A percentile compares a stretch with the other conserved stretches of the same genome.
Evolutionary conservation across 352 stramenopile species (phyloP).

Genomic region (Globisporangium heterothallicum): DNA sequence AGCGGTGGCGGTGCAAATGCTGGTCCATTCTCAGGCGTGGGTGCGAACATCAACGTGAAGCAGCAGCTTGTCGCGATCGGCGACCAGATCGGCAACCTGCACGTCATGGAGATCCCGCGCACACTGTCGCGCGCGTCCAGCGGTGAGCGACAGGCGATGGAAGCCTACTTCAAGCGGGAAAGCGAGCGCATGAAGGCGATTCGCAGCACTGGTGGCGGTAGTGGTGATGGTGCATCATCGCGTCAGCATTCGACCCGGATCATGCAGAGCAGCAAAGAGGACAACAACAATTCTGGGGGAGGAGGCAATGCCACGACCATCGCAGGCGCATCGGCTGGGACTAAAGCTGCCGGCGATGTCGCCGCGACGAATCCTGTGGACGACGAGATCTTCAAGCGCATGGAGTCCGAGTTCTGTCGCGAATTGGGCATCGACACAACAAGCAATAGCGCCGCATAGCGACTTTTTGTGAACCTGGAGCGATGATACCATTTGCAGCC

Average conservation of each 20-base stretch:
- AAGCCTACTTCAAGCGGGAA: constrained; percentile 89
- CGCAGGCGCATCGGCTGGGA: neutral
- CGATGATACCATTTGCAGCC: neutral
- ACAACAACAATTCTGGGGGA: neutral
- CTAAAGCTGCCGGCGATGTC: constrained; percentile 1
- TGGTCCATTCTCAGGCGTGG: constrained; percentile 8
- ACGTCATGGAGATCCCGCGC: constrained; percentile 91
- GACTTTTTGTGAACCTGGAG: neutral
- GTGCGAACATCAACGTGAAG: constrained; percentile 40
- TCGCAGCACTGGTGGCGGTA: constrained; percentile 15
- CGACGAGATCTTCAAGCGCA: constrained; percentile 71
- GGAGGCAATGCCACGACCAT: neutral
- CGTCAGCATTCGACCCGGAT: constrained; percentile 7
- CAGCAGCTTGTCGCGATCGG: constrained; percentile 90
- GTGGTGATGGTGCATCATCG: no score
- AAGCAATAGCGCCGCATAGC: constrained; percentile 7
- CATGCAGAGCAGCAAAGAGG: constrained; percentile 18
- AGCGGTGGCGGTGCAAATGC: constrained; percentile 4
- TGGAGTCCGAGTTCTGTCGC: constrained; percentile 73
- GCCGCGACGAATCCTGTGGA: constrained; percentile 16
- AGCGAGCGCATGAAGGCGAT: constrained; percentile 60
- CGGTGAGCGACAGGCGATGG: constrained; percentile 79
- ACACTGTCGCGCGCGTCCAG: constrained; percentile 76
- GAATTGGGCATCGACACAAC: constrained; percentile 56
- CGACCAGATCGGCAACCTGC: constrained; percentile 89